These are phyloP conservation scores for Aspergillus ustus DNA, from an alignment of 2,329 filamentous ascomycete species.

Conservation along the genomic window DNA sequence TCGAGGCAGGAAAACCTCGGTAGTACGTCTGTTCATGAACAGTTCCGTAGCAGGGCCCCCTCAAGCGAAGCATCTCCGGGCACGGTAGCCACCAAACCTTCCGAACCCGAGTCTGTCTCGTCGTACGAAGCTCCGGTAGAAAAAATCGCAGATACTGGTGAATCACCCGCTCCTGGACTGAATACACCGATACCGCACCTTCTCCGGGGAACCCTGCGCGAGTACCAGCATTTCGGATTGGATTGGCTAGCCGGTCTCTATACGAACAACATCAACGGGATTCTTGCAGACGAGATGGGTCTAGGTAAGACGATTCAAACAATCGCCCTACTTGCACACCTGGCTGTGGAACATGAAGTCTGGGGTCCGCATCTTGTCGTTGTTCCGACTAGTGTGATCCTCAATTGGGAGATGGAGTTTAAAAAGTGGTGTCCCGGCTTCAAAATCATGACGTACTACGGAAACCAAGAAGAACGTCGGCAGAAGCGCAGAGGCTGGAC, in stretches of 20 bases:
- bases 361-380: constrained; percentile 97
- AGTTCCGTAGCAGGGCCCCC: constrained; percentile 35
- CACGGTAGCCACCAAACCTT: constrained; percentile 49
- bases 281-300: constrained; percentile 97
- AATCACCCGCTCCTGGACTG: constrained; percentile 48
- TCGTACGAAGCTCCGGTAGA: constrained; percentile 44
- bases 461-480: constrained; percentile 88
- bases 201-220: constrained; percentile 83
- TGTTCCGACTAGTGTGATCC: constrained; percentile 96
- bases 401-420: constrained; percentile 99
- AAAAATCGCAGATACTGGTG: constrained; percentile 40
- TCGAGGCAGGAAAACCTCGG: constrained; percentile 18
- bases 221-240: constrained; percentile 95
- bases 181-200: constrained; percentile 81
- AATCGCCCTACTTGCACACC: constrained; percentile 87
- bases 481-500: constrained; percentile 92
- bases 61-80: constrained; percentile 50
- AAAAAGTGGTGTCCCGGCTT: constrained; percentile 98
- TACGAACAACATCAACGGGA: constrained; percentile 90
- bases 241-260: constrained; percentile 97
- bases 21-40: constrained; percentile 24
- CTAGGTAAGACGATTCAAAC: constrained; percentile 98
- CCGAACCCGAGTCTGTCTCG: constrained; percentile 50
- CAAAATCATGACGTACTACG: constrained; percentile 97
- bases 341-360: constrained; percentile 85